phyloP scores from a whole-genome alignment of 768 basidiomycete species.

The Rhizopogon roseolus region DNA sequence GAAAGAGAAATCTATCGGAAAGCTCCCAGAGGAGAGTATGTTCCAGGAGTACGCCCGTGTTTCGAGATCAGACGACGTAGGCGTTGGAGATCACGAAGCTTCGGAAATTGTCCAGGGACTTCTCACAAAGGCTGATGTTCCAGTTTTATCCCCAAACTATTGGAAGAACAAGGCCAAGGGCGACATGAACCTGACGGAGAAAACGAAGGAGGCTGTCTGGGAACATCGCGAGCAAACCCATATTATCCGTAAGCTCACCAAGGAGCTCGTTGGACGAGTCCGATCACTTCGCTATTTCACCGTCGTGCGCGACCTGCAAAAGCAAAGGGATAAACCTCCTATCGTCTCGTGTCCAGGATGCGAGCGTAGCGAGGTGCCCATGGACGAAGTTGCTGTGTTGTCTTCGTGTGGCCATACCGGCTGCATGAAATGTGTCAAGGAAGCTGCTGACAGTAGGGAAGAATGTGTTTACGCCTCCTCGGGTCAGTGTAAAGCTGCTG shows the following conservation, averaged over 20 bases:
- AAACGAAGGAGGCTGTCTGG: conserved; percentile 64
- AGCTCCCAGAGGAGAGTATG: conserved; percentile 63
- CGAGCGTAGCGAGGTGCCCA: conserved; percentile 46
- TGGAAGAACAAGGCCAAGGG: conserved; percentile 43
- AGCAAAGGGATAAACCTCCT: conserved; percentile 56
- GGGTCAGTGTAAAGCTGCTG: conserved; percentile 73
- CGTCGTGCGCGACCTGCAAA: conserved; percentile 85
- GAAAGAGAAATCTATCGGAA: conserved; percentile 65
- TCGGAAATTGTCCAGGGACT: conserved; percentile 54
- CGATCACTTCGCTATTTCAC: conserved; percentile 91
- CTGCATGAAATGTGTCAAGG: conserved; percentile 67
- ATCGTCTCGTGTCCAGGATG: conserved; percentile 63
- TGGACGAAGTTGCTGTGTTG: conserved; percentile 73
- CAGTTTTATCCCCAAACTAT: conserved; percentile 22
- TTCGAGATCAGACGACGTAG: conserved; percentile 50
- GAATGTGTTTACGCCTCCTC: conserved; percentile 74
- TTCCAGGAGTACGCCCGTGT: conserved; percentile 76
- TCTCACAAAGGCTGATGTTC: conserved; percentile 56
- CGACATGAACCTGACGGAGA: conserved; percentile 52
- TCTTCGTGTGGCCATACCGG: conserved; percentile 93
- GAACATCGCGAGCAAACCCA: conserved; percentile 85
- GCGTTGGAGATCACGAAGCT: conserved; percentile 78
- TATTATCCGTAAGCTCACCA: conserved; percentile 75
- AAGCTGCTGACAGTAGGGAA: conserved; percentile 69
- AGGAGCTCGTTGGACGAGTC: conserved; percentile 86